These are phyloP conservation scores for Hysterangium stoloniferum DNA, from an alignment of 768 basidiomycete species.

Conservation along the genomic window DNA sequence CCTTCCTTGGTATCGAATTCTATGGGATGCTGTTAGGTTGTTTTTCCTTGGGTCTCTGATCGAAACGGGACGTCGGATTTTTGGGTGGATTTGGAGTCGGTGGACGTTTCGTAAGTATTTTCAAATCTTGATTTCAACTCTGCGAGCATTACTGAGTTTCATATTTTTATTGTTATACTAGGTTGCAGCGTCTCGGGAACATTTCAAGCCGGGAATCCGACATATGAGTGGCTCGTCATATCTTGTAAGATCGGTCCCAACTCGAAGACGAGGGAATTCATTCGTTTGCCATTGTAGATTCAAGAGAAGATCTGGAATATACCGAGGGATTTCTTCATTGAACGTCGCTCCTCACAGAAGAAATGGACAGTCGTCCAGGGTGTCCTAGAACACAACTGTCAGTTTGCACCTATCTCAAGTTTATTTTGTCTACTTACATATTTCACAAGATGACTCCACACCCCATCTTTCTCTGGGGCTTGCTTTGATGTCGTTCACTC, in stretches of 20 bases:
- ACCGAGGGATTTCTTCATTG: slow-evolving; percentile 34
- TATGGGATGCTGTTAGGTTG: slow-evolving; percentile 12
- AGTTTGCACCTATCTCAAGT: not conserved
- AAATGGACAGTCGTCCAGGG: slow-evolving; percentile 30
- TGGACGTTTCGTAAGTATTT: slow-evolving; percentile 11
- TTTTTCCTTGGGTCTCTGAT: slow-evolving; percentile 17
- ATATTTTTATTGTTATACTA: slow-evolving; percentile 21
- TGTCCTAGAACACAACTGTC: not conserved
- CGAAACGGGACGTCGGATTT: slow-evolving; percentile 16
- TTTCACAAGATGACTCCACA: slow-evolving; percentile 47
- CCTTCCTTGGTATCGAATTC: not conserved
- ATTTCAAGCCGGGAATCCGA: slow-evolving; percentile 38
- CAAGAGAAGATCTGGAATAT: slow-evolving; percentile 37
- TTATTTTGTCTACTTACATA: slow-evolving; percentile 5
- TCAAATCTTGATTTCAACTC: not conserved
- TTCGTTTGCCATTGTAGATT: slow-evolving; percentile 22
- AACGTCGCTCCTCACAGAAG: slow-evolving; percentile 30
- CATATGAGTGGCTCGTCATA: slow-evolving; percentile 43
- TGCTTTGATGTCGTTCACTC: slow-evolving; percentile 61
- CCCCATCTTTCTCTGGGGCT: slow-evolving; percentile 49
- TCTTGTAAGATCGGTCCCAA: slow-evolving; percentile 24
- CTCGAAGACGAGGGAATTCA: not conserved
- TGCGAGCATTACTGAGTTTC: too few species aligned
- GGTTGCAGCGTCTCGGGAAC: slow-evolving; percentile 35
- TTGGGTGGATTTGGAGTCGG: slow-evolving; percentile 8